A percentile compares a stretch with the other conserved stretches of the same genome.
phyloP scores from a whole-genome alignment of 1,284 basidiomycete genomes.

The Nidula niveotomentosa region DNA sequence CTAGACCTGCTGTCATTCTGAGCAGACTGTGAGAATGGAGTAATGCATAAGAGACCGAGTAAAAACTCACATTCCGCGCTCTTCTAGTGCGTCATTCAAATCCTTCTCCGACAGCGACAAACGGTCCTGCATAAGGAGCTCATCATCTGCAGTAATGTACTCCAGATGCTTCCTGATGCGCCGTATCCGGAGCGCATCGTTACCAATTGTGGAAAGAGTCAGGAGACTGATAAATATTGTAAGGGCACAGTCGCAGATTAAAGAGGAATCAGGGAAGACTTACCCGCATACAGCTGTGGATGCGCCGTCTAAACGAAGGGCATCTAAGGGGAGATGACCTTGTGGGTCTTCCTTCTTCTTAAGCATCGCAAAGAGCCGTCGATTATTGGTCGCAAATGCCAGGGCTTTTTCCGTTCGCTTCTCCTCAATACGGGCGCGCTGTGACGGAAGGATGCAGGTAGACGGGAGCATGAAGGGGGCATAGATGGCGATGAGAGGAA shows the following conservation, averaged over 20 bases:
- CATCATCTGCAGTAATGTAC: conserved; percentile 59
- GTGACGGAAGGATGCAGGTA: conserved; percentile 85
- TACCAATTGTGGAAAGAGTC: conserved; percentile 57
- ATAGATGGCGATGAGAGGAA: conserved; percentile 85
- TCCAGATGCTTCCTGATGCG: conserved; percentile 57
- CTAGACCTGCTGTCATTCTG: background rate
- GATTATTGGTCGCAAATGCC: conserved; percentile 29
- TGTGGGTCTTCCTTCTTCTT: conserved; percentile 22
- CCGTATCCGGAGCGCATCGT: conserved; percentile 46
- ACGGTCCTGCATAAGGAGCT: conserved; percentile 50
- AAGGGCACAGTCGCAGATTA: too few species aligned
- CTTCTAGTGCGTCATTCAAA: conserved; percentile 61
- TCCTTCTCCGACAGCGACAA: conserved; percentile 48
- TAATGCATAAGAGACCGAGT: background rate
- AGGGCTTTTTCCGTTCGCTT: conserved; percentile 55
- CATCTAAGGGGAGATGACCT: conserved; percentile 28
- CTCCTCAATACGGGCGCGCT: conserved; percentile 67
- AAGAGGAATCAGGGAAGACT: conserved; percentile 13
- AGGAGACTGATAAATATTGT: conserved; percentile 41
- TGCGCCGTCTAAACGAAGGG: conserved; percentile 26
- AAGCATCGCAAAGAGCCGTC: conserved; percentile 30
- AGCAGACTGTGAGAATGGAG: background rate
- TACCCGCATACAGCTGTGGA: conserved; percentile 40
- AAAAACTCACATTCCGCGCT: conserved; percentile 70
- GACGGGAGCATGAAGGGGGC: conserved; percentile 85